These are phyloP conservation scores for Pythium aquatile DNA, from an alignment of 352 stramenopile species.

Conservation along the genomic window DNA sequence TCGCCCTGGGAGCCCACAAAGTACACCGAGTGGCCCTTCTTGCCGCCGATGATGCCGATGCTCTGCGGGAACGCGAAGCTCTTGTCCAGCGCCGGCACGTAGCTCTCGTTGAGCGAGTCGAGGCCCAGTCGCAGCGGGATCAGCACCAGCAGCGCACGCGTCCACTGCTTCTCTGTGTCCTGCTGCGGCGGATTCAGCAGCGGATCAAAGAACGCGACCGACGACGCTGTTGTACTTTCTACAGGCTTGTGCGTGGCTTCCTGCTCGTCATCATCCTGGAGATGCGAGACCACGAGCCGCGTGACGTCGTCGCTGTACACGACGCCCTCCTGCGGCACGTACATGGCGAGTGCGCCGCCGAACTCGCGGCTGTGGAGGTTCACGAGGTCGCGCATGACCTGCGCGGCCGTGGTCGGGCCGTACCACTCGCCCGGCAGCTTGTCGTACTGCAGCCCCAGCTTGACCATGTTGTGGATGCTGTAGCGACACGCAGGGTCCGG, in stretches of 20 bases:
- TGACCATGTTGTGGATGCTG: slow-evolving; percentile 91
- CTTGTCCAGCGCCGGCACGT: slow-evolving; percentile 70
- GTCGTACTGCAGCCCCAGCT: slow-evolving; percentile 89
- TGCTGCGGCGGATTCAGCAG: slow-evolving; percentile 68
- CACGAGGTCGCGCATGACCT: slow-evolving; percentile 87
- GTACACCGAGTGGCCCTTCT: slow-evolving; percentile 93
- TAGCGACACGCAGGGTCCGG: slow-evolving; percentile 70
- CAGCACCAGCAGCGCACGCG: slow-evolving; percentile 87
- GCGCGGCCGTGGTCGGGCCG: slow-evolving; percentile 85
- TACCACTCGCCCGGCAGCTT: slow-evolving; percentile 93
- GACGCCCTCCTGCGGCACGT: slow-evolving; percentile 81
- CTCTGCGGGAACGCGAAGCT: slow-evolving; percentile 91
- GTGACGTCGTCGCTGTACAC: slow-evolving; percentile 80
- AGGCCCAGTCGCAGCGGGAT: slow-evolving; percentile 92
- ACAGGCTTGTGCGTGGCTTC: not conserved
- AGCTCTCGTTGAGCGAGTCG: slow-evolving; percentile 80
- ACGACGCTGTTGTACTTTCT: slow-evolving; percentile 12
- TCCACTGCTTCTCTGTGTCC: slow-evolving; percentile 65
- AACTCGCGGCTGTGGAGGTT: slow-evolving; percentile 61
- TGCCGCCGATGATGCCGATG: slow-evolving; percentile 93
- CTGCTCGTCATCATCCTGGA: slow-evolving; percentile 28
- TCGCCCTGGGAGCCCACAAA: slow-evolving; percentile 92
- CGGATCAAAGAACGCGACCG: slow-evolving; percentile 74
- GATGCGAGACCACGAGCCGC: slow-evolving; percentile 66
- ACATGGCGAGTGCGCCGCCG: slow-evolving; percentile 55